Conservation (phyloP, 2,329 filamentous ascomycete species). For the Ascochyta lentis region DNA sequence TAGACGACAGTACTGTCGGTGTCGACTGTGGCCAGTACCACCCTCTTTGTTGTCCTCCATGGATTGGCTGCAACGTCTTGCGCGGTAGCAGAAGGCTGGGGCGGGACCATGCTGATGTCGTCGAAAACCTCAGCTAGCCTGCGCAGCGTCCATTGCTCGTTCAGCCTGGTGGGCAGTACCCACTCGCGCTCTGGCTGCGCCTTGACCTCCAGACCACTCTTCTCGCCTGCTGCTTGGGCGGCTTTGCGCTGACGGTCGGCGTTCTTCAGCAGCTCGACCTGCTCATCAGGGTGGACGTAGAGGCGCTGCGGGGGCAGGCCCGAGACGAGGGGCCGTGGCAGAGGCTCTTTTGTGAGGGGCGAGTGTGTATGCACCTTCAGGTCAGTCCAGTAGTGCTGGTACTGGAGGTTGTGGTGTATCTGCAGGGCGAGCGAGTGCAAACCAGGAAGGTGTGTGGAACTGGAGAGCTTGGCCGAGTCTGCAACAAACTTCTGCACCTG, state of each 20-base stretch:
- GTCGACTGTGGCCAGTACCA: conserved; percentile 77
- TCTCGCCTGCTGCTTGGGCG: conserved; percentile 38
- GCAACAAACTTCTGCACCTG: conserved; percentile 43
- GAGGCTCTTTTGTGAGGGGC: conserved; percentile 46
- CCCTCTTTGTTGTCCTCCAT: conserved; percentile 65
- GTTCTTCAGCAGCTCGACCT: conserved; percentile 72
- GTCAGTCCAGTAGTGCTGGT: conserved; percentile 77
- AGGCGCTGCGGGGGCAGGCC: conserved; percentile 75
- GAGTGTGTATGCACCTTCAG: conserved; percentile 62
- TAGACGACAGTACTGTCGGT: conserved; percentile 85
- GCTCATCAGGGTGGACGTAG: conserved; percentile 83
- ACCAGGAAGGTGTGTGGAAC: conserved; percentile 36
- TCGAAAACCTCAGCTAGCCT: conserved; percentile 75
- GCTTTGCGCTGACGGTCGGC: conserved; percentile 56
- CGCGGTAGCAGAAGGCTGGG: conserved; percentile 25
- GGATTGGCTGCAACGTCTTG: conserved; percentile 34
- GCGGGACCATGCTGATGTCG: conserved; percentile 53
- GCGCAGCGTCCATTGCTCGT: conserved; percentile 74
- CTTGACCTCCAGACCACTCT: conserved; percentile 52
- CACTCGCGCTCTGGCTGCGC: conserved; percentile 65
- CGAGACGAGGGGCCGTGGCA: conserved; percentile 70
- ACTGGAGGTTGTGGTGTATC: conserved; percentile 73
- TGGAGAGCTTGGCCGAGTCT: conserved; percentile 18
- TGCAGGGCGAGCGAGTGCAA: conserved; percentile 62
- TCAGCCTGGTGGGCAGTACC: conserved; percentile 75